These are phyloP conservation scores for Boletellus deceptivus DNA, from an alignment of 1,284 basidiomycete species.

Conservation along the genomic window DNA sequence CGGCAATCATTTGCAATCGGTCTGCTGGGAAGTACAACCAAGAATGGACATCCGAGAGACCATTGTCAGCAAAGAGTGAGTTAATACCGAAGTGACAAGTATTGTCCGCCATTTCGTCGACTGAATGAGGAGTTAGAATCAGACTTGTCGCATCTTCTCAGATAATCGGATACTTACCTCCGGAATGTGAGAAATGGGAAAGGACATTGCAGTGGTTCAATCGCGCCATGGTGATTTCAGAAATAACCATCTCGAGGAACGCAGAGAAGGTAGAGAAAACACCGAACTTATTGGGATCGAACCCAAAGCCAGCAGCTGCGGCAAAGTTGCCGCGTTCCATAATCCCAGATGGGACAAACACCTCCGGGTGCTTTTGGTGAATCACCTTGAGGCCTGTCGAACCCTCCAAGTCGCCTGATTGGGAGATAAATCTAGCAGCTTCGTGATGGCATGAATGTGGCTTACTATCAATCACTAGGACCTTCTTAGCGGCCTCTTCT, in stretches of 20 bases:
- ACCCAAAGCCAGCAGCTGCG: constrained; percentile 84
- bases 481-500: constrained; percentile 74
- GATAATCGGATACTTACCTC: constrained; percentile 45
- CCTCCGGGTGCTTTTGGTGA: constrained; percentile 84
- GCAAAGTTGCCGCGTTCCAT: constrained; percentile 83
- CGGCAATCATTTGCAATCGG: constrained; percentile 72
- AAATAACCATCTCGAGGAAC: constrained; percentile 85
- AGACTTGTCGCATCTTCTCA: no score
- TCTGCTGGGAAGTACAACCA: constrained; percentile 87
- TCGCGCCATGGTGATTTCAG: constrained; percentile 87
- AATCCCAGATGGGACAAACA: constrained; percentile 80
- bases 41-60: constrained; percentile 72
- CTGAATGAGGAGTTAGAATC: constrained; percentile 29
- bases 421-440: constrained; percentile 1
- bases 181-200: constrained; percentile 85
- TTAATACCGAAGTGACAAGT: constrained; percentile 84
- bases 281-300: constrained; percentile 69
- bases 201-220: constrained; percentile 84
- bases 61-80: constrained; percentile 84
- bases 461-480: constrained; percentile 83
- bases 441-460: constrained; percentile 3
- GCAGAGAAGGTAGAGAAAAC: constrained; percentile 87
- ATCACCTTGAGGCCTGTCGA: constrained; percentile 84
- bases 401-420: constrained; percentile 73
- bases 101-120: constrained; percentile 83